Evolutionary conservation across 495 filamentous ascomycete species (phyloP).

Genomic region (Cairneyella variabilis): DNA sequence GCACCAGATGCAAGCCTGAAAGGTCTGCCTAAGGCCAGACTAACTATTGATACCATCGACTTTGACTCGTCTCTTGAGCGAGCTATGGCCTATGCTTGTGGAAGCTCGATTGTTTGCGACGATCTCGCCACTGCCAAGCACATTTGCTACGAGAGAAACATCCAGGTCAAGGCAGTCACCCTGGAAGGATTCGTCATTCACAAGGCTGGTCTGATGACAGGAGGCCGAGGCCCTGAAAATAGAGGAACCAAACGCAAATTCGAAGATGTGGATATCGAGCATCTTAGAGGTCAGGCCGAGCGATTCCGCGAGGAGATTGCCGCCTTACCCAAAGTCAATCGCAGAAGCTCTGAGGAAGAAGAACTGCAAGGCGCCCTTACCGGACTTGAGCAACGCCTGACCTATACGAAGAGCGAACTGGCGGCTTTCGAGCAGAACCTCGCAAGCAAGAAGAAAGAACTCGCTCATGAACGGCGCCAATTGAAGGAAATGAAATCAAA

Average conservation of each 20-base stretch:
- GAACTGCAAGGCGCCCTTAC: conserved; percentile 72
- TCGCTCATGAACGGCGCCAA: conserved; percentile 65
- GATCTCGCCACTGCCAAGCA: conserved; percentile 78
- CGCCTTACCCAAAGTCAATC: conserved; percentile 70
- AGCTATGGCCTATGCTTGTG: conserved; percentile 91
- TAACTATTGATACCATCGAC: conserved; percentile 94
- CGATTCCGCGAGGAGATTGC: conserved; percentile 69
- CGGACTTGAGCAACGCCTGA: conserved; percentile 75
- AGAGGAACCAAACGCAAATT: conserved; percentile 76
- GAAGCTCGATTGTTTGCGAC: conserved; percentile 94
- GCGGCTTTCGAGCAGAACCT: conserved; percentile 82
- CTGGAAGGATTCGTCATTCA: conserved; percentile 91
- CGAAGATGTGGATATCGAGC: conserved; percentile 84
- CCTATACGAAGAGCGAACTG: conserved; percentile 69
- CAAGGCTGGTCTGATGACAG: conserved; percentile 96
- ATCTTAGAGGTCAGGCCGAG: conserved; percentile 61
- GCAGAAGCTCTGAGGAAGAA: conserved; percentile 73
- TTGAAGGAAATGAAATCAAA: conserved; percentile 73
- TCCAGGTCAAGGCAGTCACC: conserved; percentile 92
- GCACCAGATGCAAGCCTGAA: conserved; percentile 85
- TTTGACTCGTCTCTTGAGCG: conserved; percentile 84
- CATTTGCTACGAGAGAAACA: conserved; percentile 78
- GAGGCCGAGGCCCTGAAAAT: conserved; percentile 72
- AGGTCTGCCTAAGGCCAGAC: conserved; percentile 76
- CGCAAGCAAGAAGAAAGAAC: conserved; percentile 78